These are phyloP conservation scores for Lachnellula arida DNA, from an alignment of 2,329 filamentous ascomycete genomes.

Conservation along the genomic window DNA sequence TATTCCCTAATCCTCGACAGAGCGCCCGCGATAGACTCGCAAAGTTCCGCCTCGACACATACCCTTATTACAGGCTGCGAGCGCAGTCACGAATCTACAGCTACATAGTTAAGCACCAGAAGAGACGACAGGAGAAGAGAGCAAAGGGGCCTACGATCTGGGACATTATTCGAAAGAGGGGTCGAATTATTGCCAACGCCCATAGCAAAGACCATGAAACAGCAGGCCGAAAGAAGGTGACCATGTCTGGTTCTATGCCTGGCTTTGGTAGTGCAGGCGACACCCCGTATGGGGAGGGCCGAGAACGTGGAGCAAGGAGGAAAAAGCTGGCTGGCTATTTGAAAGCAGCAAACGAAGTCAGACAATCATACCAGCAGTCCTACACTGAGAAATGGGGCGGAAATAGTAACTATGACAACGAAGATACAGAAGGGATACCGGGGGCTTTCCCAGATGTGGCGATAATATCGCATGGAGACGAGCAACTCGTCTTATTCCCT, in stretches of 20 bases:
- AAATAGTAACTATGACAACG: constrained; percentile 39
- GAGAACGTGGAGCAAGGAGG: constrained; percentile 66
- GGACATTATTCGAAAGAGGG: constrained; percentile 25
- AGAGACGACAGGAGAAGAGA: constrained; percentile 44
- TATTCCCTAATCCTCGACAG: constrained; percentile 61
- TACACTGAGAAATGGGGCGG: constrained; percentile 42
- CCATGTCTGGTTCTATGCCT: constrained; percentile 32
- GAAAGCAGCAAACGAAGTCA: constrained; percentile 66
- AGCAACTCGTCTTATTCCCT: constrained; percentile 93
- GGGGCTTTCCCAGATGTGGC: constrained; percentile 79
- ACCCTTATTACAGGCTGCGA: constrained; percentile 65
- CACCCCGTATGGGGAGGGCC: constrained; percentile 33
- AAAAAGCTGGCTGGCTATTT: constrained; percentile 72
- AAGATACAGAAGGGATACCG: constrained; percentile 52
- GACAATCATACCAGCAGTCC: constrained; percentile 60
- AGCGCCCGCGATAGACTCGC: constrained; percentile 63
- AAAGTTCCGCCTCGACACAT: constrained; percentile 67
- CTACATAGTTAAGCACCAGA: constrained; percentile 63
- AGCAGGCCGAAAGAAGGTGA: constrained; percentile 22
- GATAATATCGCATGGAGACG: constrained; percentile 73
- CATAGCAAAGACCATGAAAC: constrained; percentile 34
- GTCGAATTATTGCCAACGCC: constrained; percentile 31
- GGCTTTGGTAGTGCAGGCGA: constrained; percentile 24
- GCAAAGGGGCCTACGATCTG: constrained; percentile 30
- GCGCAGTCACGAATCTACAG: constrained; percentile 74